Conservation (phyloP, 768 basidiomycete species). For the Trametes gibbosa region DNA sequence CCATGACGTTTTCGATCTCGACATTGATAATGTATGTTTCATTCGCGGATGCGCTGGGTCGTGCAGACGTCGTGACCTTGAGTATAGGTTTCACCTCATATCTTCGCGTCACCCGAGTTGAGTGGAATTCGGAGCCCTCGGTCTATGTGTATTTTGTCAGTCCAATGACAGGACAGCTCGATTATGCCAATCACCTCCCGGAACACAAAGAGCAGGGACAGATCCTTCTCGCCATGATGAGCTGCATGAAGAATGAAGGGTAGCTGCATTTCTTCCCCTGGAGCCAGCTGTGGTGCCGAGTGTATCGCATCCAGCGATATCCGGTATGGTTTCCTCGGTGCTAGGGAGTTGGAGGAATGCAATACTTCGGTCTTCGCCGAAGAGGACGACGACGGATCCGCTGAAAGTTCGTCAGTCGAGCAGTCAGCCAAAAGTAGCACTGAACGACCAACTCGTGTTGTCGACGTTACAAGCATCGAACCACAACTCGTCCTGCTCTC, state of each 20-base stretch:
- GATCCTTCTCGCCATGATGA: conserved; percentile 43
- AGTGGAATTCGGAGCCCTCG: conserved; percentile 51
- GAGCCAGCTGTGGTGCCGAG: conserved; percentile 32
- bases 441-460: neutral
- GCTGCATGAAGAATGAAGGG: conserved; percentile 54
- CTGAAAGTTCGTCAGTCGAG: neutral
- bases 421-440: neutral
- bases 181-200: conserved; percentile 45
- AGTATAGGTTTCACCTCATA: conserved; percentile 64
- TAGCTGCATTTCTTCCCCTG: conserved; percentile 52
- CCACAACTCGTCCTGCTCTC: conserved; percentile 64
- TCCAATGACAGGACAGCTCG: neutral
- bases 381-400: conserved; percentile 16
- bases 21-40: conserved; percentile 52
- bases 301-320: conserved; percentile 39
- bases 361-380: conserved; percentile 36
- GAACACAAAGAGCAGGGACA: conserved; percentile 65
- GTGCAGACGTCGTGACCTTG: conserved; percentile 46
- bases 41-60: conserved; percentile 49
- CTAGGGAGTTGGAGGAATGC: conserved; percentile 52
- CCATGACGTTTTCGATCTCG: conserved; percentile 52
- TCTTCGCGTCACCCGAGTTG: conserved; percentile 48
- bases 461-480: conserved; percentile 26
- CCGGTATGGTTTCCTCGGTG: conserved; percentile 41
- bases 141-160: conserved; percentile 34